These are phyloP conservation scores for Citeromyces nyonsensis DNA, from an alignment of 805 yeast genomes.

Conservation along the genomic window DNA sequence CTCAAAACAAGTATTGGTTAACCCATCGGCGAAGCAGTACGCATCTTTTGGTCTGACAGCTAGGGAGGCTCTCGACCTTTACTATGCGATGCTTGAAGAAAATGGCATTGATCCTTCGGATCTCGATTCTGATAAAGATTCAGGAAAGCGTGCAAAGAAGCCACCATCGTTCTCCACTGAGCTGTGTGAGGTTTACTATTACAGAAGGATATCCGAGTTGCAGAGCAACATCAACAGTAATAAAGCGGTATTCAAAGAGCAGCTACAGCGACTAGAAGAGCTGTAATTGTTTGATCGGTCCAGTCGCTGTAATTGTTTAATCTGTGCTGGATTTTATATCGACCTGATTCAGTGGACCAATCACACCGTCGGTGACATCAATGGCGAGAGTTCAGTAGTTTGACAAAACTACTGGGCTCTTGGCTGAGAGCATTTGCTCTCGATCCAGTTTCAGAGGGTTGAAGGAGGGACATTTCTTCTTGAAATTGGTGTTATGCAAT, in stretches of 20 bases:
- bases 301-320: no score
- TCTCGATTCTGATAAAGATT: slow-evolving; percentile 2
- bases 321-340: no score
- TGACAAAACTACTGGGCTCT: no score
- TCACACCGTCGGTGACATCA: no score
- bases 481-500: no score
- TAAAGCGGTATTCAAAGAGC: slow-evolving; percentile 5
- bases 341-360: no score
- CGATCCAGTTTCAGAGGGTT: no score
- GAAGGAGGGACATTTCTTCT: no score
- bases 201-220: slow-evolving; percentile 8
- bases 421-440: no score
- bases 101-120: slow-evolving; percentile 4
- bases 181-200: slow-evolving; percentile 10
- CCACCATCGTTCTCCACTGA: slow-evolving; percentile 8
- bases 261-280: slow-evolving; percentile 2
- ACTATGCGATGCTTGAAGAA: slow-evolving; percentile 7
- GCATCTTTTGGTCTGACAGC: slow-evolving; percentile 2
- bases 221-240: slow-evolving; percentile 6
- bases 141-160: slow-evolving; percentile 2
- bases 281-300: no score
- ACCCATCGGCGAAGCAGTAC: slow-evolving; percentile 1
- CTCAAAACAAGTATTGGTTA: slow-evolving; percentile 11
- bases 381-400: no score
- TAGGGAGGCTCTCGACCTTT: slow-evolving; percentile 6